phyloP scores from a whole-genome alignment of 2,329 filamentous ascomycete genomes.

The Dendryphion nanum region DNA sequence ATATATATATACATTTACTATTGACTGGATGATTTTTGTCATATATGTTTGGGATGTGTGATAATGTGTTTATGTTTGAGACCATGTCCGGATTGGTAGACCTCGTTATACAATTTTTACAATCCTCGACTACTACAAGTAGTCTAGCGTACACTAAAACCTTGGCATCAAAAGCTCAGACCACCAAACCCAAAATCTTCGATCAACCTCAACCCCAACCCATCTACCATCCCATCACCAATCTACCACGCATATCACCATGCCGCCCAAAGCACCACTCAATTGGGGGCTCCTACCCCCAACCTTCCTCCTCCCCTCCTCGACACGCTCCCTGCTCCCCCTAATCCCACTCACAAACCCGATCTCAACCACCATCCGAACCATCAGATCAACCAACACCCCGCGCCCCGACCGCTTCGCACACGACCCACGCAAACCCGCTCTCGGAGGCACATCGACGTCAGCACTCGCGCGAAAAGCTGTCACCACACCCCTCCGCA shows the following conservation, averaged over 20 bases:
- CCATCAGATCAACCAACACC: slow-evolving; percentile 59
- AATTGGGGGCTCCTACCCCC: slow-evolving; percentile 32
- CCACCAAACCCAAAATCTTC: background rate
- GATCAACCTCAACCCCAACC: background rate
- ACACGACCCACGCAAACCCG: slow-evolving; percentile 47
- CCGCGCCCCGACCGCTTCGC: slow-evolving; percentile 54
- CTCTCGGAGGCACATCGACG: slow-evolving; percentile 56
- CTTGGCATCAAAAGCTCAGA: background rate
- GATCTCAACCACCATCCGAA: slow-evolving; percentile 25
- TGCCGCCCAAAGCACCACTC: slow-evolving; percentile 36
- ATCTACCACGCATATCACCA: slow-evolving; percentile 14
- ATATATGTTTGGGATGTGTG: too few species aligned
- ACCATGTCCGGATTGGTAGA: too few species aligned
- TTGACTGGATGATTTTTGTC: too few species aligned
- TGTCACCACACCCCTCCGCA: slow-evolving; percentile 62
- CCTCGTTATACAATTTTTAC: too few species aligned
- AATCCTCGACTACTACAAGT: too few species aligned
- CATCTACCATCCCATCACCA: slow-evolving; percentile 4
- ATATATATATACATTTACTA: too few species aligned
- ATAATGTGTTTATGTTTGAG: too few species aligned
- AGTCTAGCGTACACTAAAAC: too few species aligned
- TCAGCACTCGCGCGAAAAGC: slow-evolving; percentile 61
- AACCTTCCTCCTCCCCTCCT: slow-evolving; percentile 27
- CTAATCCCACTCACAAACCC: slow-evolving; percentile 13
- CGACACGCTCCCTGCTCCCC: slow-evolving; percentile 22